Evolutionary conservation across 2,329 filamentous ascomycete genomes (phyloP).

Genomic region (Claviceps sp.): DNA sequence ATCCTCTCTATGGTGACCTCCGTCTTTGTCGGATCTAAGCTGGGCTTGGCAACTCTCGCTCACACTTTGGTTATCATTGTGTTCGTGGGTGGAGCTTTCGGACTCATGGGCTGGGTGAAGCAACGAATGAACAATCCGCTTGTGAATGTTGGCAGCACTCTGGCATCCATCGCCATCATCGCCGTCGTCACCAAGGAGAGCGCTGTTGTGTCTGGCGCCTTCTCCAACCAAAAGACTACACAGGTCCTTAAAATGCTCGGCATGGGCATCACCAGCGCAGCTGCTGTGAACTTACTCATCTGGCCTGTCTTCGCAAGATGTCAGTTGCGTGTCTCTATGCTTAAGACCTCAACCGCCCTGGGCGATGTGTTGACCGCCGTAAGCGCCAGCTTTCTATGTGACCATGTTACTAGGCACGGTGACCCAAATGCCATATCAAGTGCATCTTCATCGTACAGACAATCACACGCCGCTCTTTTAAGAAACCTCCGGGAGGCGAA

Average conservation of each 20-base stretch:
- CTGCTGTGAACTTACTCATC: slow-evolving; percentile 56
- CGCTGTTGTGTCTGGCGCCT: slow-evolving; percentile 61
- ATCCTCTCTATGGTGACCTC: slow-evolving; percentile 73
- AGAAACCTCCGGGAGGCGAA: slow-evolving; percentile 71
- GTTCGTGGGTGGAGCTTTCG: slow-evolving; percentile 70
- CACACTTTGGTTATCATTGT: slow-evolving; percentile 64
- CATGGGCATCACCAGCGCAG: slow-evolving; percentile 59
- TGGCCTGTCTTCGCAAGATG: slow-evolving; percentile 63
- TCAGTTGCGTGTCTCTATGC: slow-evolving; percentile 57
- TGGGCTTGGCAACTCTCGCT: slow-evolving; percentile 54
- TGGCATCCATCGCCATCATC: slow-evolving; percentile 73
- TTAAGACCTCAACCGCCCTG: slow-evolving; percentile 57
- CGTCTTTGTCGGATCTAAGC: slow-evolving; percentile 54
- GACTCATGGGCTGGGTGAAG: slow-evolving; percentile 73
- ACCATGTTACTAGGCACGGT: slow-evolving; percentile 18
- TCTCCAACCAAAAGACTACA: slow-evolving; percentile 45
- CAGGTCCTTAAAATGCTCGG: slow-evolving; percentile 60
- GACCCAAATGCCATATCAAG: slow-evolving; percentile 3
- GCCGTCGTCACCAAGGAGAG: slow-evolving; percentile 79
- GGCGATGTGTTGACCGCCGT: slow-evolving; percentile 69
- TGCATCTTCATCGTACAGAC: slow-evolving; percentile 35
- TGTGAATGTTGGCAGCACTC: slow-evolving; percentile 68
- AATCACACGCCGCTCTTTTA: slow-evolving; percentile 34
- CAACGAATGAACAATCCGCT: slow-evolving; percentile 60
- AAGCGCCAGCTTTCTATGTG: slow-evolving; percentile 67